Base-by-base conservation (phyloP, 1,139 yeast species). In the Geotrichum australiense region DNA sequence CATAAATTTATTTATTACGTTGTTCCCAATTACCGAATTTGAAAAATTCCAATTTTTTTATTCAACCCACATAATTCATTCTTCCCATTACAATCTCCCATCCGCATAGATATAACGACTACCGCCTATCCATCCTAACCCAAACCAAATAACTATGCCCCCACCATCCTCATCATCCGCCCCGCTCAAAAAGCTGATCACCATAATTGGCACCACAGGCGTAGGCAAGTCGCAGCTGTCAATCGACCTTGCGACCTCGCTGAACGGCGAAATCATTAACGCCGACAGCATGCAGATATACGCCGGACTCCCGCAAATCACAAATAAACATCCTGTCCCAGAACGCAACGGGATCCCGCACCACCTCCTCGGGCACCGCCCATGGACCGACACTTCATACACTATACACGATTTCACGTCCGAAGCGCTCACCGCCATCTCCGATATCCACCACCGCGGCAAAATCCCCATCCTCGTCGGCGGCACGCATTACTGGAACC, bases 241-340 rank as follows among this genome's bases (percentile, higher is more conserved):
- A 43, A 79, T 87, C 5, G 94, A 87, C 47, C 62, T 91, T 12
- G 96, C 97, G 6, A 70, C 73, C 50, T 71, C 73, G 18, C 70
- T 83, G 44, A 74, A 80, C 59, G 98, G 98, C 16, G 97, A 93
- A 60, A 73, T 91, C 53, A 83, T 91, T 53, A 91, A 91, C 63
- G 95, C 95, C 0, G 99, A 91, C 60, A 86, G 97, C 3, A 89
- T 91, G 96, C 98, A 93, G 63, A 84, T 91, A 63, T 91, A 91
- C 60, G 63, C 68, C 29, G 79, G 76, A 1, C 64, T 79, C 1
- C 87, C 83, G 18, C 74, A 76, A 22, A 85, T 91, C 50, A 86
- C 98, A 27, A 93, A 93, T 58, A 91, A 91, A 55, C 97, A 89
- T 54, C 97, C 98, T 0, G 46, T 80, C 1, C 68, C 65, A 0